phyloP scores from a whole-genome alignment of 306 rosid species.

The Ochetophila trinervis region DNA sequence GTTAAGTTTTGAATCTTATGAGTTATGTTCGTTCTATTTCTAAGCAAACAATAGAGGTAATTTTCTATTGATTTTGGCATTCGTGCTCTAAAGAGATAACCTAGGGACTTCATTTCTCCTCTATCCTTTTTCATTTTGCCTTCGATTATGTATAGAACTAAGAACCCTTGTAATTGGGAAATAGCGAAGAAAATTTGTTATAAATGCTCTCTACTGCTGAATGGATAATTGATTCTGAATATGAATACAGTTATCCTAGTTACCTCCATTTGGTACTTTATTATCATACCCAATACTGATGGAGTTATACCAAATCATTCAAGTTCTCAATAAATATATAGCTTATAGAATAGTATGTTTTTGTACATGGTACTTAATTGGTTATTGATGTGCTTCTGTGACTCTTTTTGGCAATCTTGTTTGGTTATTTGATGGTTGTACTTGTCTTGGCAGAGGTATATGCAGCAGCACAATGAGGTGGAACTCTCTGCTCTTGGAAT shows the following conservation, averaged over 20 bases:
- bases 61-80: too few species aligned
- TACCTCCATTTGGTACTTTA: too few species aligned
- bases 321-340: neutral
- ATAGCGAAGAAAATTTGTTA: neutral
- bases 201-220: neutral
- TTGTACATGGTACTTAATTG: neutral
- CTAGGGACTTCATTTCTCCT: too few species aligned
- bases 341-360: neutral
- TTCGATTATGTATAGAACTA: too few species aligned
- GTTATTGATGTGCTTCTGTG: neutral
- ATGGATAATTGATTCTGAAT: neutral
- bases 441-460: slow-evolving; percentile 55
- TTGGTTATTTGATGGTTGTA: neutral
- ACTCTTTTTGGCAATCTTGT: too few species aligned
- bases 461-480: slow-evolving; percentile 75
- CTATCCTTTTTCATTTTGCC: too few species aligned
- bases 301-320: neutral
- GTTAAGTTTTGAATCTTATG: too few species aligned
- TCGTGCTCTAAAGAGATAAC: too few species aligned
- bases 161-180: too few species aligned
- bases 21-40: too few species aligned
- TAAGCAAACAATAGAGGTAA: too few species aligned
- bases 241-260: neutral
- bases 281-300: too few species aligned
- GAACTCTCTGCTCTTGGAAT: slow-evolving; percentile 84